Conservation (phyloP, 768 basidiomycete genomes). For the Tremella fuciformis region DNA sequence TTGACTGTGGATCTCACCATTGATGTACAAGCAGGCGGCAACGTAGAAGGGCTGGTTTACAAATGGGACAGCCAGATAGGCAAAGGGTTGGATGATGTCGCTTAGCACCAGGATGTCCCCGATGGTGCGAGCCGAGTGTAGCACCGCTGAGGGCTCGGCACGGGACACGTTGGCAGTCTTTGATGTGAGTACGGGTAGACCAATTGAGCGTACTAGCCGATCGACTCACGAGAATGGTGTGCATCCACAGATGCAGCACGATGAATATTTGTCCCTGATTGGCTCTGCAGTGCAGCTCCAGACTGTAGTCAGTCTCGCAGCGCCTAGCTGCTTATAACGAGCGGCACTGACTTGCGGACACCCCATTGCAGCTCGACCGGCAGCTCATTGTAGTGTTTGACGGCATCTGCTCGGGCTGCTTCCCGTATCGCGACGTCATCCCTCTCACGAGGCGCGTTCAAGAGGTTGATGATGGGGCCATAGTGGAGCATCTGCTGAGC, state of each 20-base stretch:
- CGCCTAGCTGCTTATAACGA: not conserved
- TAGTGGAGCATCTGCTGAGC: conserved; percentile 31
- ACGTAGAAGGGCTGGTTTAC: conserved; percentile 41
- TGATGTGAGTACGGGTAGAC: not conserved
- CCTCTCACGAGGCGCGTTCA: conserved; percentile 15
- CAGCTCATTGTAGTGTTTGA: conserved; percentile 25
- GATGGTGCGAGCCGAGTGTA: conserved; percentile 29
- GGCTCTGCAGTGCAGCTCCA: conserved; percentile 25
- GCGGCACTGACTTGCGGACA: conserved; percentile 30
- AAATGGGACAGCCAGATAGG: conserved; percentile 30
- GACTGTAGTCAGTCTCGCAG: conserved; percentile 12
- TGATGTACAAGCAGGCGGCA: conserved; percentile 33
- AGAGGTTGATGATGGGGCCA: conserved; percentile 30
- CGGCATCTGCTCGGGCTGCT: conserved; percentile 11
- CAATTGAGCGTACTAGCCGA: not conserved
- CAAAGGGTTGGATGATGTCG: conserved; percentile 31
- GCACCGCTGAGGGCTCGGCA: conserved; percentile 13
- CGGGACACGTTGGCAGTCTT: conserved; percentile 16
- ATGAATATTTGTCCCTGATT: conserved; percentile 30
- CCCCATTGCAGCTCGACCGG: conserved; percentile 34
- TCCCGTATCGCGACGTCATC: conserved; percentile 10
- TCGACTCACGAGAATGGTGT: conserved; percentile 29
- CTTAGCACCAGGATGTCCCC: conserved; percentile 36
- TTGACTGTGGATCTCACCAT: conserved; percentile 19
- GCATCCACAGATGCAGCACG: conserved; percentile 40